These are phyloP conservation scores for Kalmanozyma brasiliensis DNA, from an alignment of 1,284 basidiomycete genomes.

Conservation along the genomic window DNA sequence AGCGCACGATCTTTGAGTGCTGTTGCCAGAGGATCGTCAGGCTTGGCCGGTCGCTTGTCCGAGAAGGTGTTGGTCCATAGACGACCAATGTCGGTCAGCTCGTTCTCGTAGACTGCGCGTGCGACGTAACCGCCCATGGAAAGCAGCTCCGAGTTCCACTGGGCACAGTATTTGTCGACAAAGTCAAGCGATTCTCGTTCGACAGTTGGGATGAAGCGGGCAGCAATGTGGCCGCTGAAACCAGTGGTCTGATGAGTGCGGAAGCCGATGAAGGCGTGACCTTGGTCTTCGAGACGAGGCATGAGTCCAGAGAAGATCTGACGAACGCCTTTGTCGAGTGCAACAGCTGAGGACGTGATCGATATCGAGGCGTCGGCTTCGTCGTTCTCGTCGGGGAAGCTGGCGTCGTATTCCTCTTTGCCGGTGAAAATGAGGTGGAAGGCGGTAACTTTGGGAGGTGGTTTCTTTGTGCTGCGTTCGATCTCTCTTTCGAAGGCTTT, in stretches of 20 bases:
- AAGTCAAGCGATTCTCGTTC: slow-evolving; percentile 92
- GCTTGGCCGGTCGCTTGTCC: slow-evolving; percentile 73
- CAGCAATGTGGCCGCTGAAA: slow-evolving; percentile 88
- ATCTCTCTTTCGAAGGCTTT: slow-evolving; percentile 81
- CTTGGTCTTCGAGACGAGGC: slow-evolving; percentile 61
- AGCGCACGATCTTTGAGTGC: slow-evolving; percentile 72
- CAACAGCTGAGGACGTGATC: slow-evolving; percentile 85
- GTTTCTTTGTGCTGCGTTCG: slow-evolving; percentile 93
- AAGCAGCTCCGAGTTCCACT: slow-evolving; percentile 62
- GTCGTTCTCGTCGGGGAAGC: slow-evolving; percentile 71
- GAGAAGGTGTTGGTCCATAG: slow-evolving; percentile 69
- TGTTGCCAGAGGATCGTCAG: slow-evolving; percentile 67
- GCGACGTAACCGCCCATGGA: slow-evolving; percentile 76
- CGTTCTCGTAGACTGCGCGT: slow-evolving; percentile 86
- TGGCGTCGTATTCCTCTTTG: slow-evolving; percentile 84
- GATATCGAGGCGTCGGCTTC: slow-evolving; percentile 40
- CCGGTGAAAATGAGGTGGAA: slow-evolving; percentile 91
- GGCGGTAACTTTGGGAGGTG: slow-evolving; percentile 80
- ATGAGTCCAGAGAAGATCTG: slow-evolving; percentile 68
- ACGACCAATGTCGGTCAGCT: slow-evolving; percentile 72
- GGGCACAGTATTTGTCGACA: slow-evolving; percentile 67
- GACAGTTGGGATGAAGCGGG: slow-evolving; percentile 94
- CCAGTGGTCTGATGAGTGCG: slow-evolving; percentile 89
- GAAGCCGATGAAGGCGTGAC: slow-evolving; percentile 69
- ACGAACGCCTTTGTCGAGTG: slow-evolving; percentile 68